A percentile compares a stretch with the other conserved stretches of the same genome.
These are phyloP conservation scores for Kwoniella bestiolae DNA, from an alignment of 768 basidiomycete genomes.

Conservation along the genomic window DNA sequence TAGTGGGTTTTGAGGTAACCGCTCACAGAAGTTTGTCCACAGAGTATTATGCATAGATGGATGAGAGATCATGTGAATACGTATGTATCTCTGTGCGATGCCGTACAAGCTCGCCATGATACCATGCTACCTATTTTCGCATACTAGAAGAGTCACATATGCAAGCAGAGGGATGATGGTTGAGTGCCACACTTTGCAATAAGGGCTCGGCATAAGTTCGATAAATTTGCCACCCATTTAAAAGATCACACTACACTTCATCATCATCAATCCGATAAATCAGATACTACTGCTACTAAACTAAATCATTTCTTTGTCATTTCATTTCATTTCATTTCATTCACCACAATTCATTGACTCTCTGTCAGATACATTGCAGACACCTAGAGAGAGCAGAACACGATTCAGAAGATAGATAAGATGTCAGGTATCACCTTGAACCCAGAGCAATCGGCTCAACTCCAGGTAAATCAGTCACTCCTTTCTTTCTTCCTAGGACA, in stretches of 20 bases:
- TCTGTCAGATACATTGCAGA: background rate
- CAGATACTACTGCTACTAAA: too few species aligned
- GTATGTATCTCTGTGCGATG: too few species aligned
- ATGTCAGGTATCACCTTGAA: constrained; percentile 8
- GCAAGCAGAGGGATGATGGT: background rate
- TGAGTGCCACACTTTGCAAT: background rate
- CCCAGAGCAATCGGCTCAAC: constrained; percentile 27
- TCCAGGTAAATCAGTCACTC: constrained; percentile 17
- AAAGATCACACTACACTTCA: background rate
- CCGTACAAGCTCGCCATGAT: too few species aligned
- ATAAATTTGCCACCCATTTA: constrained; percentile 14
- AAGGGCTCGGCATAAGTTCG: background rate
- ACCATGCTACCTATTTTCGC: background rate
- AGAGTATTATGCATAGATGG: too few species aligned
- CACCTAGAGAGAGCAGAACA: background rate
- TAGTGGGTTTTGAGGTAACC: constrained; percentile 20
- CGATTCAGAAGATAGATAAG: background rate
- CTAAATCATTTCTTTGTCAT: background rate
- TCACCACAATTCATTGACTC: background rate
- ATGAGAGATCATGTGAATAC: too few species aligned
- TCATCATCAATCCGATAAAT: background rate
- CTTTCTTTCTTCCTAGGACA: background rate
- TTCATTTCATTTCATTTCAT: background rate
- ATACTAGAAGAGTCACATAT: background rate
- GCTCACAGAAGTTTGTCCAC: too few species aligned